These are phyloP conservation scores for Phyllachora maydis DNA, from an alignment of 2,329 filamentous ascomycete genomes.

Conservation along the genomic window DNA sequence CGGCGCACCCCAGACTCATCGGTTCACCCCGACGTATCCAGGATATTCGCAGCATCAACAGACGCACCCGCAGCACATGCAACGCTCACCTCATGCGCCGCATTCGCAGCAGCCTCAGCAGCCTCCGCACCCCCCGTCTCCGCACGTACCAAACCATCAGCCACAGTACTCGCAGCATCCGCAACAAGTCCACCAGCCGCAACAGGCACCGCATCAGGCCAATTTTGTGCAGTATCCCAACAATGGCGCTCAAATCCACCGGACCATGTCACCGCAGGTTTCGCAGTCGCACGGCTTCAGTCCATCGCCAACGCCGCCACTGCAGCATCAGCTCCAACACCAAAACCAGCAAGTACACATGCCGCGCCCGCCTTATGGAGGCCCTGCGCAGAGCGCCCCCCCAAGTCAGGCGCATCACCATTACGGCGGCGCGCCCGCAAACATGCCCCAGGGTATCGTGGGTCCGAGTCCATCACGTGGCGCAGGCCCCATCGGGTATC, in stretches of 20 bases:
- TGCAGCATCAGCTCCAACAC: conserved; percentile 10
- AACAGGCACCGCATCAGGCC: conserved; percentile 7
- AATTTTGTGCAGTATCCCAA: conserved; percentile 19
- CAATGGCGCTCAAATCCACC: conserved; percentile 20
- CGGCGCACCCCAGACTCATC: conserved; percentile 19
- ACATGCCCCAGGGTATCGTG: conserved; percentile 9
- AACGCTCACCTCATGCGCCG: too few species aligned
- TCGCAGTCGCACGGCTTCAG: conserved; percentile 15
- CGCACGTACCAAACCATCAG: too few species aligned
- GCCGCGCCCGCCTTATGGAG: conserved; percentile 8
- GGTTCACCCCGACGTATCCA: conserved; percentile 12
- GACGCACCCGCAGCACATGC: conserved; percentile 2
- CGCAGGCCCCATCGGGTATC: conserved; percentile 21
- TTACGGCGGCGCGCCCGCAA: conserved; percentile 11
- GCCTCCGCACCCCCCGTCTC: conserved; percentile 2
- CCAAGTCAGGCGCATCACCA: conserved; percentile 10
- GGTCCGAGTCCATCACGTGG: too few species aligned
- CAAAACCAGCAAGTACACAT: too few species aligned
- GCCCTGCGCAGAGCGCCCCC: conserved; percentile 8
- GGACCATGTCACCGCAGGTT: conserved; percentile 23
- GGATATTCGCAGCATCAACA: conserved; percentile 10
- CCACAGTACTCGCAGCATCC: conserved; percentile 9
- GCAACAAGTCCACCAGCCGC: conserved; percentile 9
- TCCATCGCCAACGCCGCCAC: conserved; percentile 14
- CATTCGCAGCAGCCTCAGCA: conserved; percentile 9